These are phyloP conservation scores for Scleroderma citrinum DNA, from an alignment of 768 basidiomycete genomes.

Conservation along the genomic window DNA sequence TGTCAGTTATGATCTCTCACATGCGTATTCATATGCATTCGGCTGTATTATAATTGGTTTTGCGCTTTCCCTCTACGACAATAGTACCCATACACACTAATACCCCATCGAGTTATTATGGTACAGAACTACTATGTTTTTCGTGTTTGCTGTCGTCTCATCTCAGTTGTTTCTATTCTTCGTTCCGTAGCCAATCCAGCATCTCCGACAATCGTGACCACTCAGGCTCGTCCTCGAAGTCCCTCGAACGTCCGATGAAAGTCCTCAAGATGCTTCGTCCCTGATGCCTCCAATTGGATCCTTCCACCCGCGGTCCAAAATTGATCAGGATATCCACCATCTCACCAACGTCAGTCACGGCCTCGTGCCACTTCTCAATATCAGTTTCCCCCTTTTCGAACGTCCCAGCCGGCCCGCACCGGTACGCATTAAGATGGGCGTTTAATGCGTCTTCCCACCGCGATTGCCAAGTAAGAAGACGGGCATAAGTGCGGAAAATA, in stretches of 20 bases:
- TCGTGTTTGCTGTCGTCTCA: not conserved
- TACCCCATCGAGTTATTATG: not conserved
- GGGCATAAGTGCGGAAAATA: conserved; percentile 79
- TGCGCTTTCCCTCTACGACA: not conserved
- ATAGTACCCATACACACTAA: not conserved
- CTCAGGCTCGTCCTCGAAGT: conserved; percentile 86
- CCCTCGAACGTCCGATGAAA: conserved; percentile 82
- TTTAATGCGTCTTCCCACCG: conserved; percentile 75
- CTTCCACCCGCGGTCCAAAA: conserved; percentile 65
- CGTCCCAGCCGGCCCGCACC: conserved; percentile 54
- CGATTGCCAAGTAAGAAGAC: conserved; percentile 67
- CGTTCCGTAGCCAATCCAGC: conserved; percentile 28
- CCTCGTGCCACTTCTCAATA: conserved; percentile 64
- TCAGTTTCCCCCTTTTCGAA: conserved; percentile 68
- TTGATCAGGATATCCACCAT: conserved; percentile 78
- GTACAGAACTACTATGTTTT: not conserved
- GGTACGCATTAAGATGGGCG: conserved; percentile 82
- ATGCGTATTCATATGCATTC: not conserved
- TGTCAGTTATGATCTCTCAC: conserved; percentile 1
- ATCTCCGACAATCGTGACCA: conserved; percentile 65
- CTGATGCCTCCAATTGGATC: conserved; percentile 77
- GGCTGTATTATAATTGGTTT: not conserved
- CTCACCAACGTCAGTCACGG: conserved; percentile 73
- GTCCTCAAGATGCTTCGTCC: conserved; percentile 81
- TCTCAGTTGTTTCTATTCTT: conserved; percentile 6